Percentiles rank a stretch among this genome's conserved stretches.
Evolutionary conservation across 768 basidiomycete genomes (phyloP).

Genomic region (Termitomyces sp.): DNA sequence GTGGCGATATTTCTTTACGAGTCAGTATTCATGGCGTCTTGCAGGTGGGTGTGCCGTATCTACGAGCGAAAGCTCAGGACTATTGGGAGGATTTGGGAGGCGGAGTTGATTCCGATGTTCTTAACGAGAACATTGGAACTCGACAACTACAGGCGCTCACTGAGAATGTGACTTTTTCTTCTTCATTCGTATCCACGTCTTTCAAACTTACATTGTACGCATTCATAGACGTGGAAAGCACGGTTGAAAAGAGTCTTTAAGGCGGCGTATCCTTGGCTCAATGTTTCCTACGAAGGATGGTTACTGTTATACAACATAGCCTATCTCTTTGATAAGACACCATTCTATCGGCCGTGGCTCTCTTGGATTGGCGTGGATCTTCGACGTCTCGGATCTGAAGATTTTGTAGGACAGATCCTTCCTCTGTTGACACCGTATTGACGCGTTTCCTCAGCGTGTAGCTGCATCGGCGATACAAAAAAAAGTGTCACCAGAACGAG

Average conservation of each 20-base stretch:
- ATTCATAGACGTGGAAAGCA: constrained; percentile 43
- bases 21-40: neutral
- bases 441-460: constrained; percentile 31
- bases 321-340: constrained; percentile 85
- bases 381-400: constrained; percentile 72
- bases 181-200: constrained; percentile 1
- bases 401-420: constrained; percentile 51
- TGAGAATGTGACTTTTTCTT: constrained; percentile 42
- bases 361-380: constrained; percentile 80
- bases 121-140: constrained; percentile 45
- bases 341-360: constrained; percentile 90
- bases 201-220: neutral
- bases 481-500: constrained; percentile 20
- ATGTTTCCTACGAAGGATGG: constrained; percentile 75
- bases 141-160: constrained; percentile 40
- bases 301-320: constrained; percentile 79
- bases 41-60: constrained; percentile 84
- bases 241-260: constrained; percentile 63
- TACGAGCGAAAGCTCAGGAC: constrained; percentile 85
- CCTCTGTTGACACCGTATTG: neutral
- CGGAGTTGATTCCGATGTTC: constrained; percentile 60
- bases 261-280: constrained; percentile 75
- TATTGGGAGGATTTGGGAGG: constrained; percentile 90
- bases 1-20: constrained; percentile 17
- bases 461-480: constrained; percentile 29